Percentiles rank a stretch among this genome's conserved stretches.
Conservation (phyloP, 306 rosid species). For the Sophora flavescens region DNA sequence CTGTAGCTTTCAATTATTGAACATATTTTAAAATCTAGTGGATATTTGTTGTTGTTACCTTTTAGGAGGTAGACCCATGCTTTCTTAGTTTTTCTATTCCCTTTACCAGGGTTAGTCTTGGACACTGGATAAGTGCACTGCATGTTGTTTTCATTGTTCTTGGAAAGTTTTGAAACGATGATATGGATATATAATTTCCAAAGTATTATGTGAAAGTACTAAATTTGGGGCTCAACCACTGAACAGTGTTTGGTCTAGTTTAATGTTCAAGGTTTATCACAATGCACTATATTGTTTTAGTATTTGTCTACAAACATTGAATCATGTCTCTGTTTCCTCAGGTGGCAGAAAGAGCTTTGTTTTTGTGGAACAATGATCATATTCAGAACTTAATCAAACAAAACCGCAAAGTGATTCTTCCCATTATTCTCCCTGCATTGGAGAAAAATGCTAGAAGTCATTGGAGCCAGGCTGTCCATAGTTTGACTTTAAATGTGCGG, state of each 20-base stretch:
- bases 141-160: background rate
- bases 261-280: background rate
- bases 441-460: conserved; percentile 69
- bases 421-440: conserved; percentile 73
- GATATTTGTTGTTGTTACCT: conserved; percentile 10
- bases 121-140: background rate
- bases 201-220: background rate
- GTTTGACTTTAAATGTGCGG: conserved; percentile 70
- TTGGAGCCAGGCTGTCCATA: conserved; percentile 79
- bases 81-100: background rate
- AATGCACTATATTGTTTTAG: background rate
- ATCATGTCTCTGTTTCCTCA: background rate
- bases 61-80: background rate
- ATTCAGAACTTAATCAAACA: conserved; percentile 67
- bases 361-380: conserved; percentile 75
- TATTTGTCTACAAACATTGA: background rate
- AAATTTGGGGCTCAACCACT: background rate
- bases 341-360: conserved; percentile 78
- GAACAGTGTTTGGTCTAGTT: background rate
- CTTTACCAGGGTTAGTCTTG: conserved; percentile 5
- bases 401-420: conserved; percentile 62
- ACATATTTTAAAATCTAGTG: background rate
- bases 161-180: no score
- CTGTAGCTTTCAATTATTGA: background rate
- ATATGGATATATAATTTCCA: background rate